Conservation (phyloP, 306 rosid species). For the Acacia crassicarpa region DNA sequence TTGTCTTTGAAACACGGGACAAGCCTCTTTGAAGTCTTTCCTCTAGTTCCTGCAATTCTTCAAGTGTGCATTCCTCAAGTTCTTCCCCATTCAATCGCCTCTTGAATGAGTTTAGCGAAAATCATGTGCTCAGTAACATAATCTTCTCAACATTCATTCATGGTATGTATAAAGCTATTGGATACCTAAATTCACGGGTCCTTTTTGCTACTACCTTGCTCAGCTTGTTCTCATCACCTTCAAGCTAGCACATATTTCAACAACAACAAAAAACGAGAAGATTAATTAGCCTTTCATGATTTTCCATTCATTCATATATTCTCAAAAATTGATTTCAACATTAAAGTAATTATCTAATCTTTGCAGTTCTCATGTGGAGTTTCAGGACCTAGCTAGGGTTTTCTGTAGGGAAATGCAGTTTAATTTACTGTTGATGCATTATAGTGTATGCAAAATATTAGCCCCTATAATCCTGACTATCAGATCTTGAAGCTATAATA, state of each 20-base stretch:
- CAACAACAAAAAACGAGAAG: neutral
- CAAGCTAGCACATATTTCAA: neutral
- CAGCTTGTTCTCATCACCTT: neutral
- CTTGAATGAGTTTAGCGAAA: neutral
- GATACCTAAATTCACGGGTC: conserved; percentile 29
- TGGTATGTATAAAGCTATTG: neutral
- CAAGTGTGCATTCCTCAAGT: neutral
- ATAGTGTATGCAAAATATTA: neutral
- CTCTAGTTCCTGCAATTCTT: conserved; percentile 23
- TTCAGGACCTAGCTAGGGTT: neutral
- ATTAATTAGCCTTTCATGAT: neutral
- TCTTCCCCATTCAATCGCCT: conserved; percentile 23
- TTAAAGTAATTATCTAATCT: neutral
- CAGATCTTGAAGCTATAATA: neutral
- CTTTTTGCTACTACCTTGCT: neutral
- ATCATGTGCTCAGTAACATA: neutral
- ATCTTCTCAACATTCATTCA: neutral
- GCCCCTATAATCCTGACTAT: neutral
- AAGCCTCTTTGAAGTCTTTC: neutral
- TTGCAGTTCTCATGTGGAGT: neutral
- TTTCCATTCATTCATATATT: neutral
- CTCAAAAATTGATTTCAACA: neutral
- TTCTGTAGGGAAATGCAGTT: neutral
- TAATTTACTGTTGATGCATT: neutral
- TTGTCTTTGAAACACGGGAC: conserved; percentile 9